Evolutionary conservation across 768 basidiomycete genomes (phyloP), one percentile per base, ranked within the genome.

Genomic region (Filobasidium floriforme): DNA sequence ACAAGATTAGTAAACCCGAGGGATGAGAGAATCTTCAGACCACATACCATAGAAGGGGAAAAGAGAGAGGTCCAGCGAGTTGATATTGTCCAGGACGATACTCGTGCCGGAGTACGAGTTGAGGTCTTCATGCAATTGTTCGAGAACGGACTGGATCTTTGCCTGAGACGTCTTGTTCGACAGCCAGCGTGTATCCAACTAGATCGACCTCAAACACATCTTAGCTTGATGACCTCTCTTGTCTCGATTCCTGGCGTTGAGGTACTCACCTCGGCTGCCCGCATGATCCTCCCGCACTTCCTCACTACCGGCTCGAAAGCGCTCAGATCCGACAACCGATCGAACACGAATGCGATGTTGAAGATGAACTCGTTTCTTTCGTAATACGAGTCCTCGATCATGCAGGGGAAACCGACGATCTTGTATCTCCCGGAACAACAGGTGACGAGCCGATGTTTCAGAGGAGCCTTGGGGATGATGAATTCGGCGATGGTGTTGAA

Each of bases 31-130:
- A n/a, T n/a, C 32, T 3, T 37, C 32, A 44, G 11, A 19, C 40
- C 37, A 73, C 76, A 59, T 54, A 75, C 76, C 92, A 71, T 93
- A 93, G 79, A 92, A 94, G 0, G 96, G 94, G 68, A 97, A 92
- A 52, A 98, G 89, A 70, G 94, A 93, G 70, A 99, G 79, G 75
- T 98, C 93, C 63, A 98, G 88, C 1, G 92, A 90, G 75, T 93
- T 96, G 82, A 92, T 92, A 52, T 85, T 84, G 77, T 96, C 90
- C 69, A 98, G 73, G 1, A 85, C 83, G 62, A 99, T 93, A 1
- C 89, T 91, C 1, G 94, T 92, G 80, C 97, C 94, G 0, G 91
- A 92, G 79, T 94, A 98, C 9, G 92, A 93, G 78, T 97, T 98
- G 71, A 99, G 80, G 72, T 99, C 96, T 73, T 97, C 93, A 71